phyloP scores from a whole-genome alignment of 257 asterid genomes.

The Plantago elongata region DNA sequence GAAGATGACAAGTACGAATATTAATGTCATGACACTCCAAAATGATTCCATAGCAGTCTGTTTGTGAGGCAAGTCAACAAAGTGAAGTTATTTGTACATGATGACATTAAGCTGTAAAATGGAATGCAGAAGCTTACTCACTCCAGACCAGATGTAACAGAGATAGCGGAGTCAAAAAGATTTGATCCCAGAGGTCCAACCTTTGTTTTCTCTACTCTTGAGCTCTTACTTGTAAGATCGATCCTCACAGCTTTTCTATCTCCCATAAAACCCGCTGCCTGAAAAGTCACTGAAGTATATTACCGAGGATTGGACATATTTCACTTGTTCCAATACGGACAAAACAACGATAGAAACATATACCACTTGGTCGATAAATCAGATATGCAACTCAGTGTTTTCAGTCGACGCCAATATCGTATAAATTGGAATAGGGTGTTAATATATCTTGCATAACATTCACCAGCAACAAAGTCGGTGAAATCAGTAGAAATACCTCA shows the following conservation, averaged over 20 bases:
- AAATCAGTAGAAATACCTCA: conserved; percentile 52
- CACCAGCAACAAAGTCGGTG: conserved; percentile 14
- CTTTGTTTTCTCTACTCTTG: conserved; percentile 62
- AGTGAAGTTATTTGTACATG: no score
- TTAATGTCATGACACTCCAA: no score
- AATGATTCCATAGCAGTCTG: no score
- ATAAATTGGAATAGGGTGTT: background rate
- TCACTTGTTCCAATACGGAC: conserved; percentile 1
- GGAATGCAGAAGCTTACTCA: conserved; percentile 89
- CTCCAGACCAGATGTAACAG: conserved; percentile 74
- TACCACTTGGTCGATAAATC: background rate
- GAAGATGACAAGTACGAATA: no score
- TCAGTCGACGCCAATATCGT: no score
- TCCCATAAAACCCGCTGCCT: conserved; percentile 67
- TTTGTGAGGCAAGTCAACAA: no score
- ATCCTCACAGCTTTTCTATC: conserved; percentile 45
- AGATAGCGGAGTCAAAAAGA: conserved; percentile 87
- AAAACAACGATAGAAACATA: background rate
- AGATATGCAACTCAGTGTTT: conserved; percentile 3
- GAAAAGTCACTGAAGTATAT: conserved; percentile 22
- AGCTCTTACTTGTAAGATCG: conserved; percentile 63
- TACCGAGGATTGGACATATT: background rate
- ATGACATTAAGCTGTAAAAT: conserved; percentile 12
- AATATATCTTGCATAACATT: background rate
- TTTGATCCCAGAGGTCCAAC: conserved; percentile 94